Evolutionary conservation across 805 yeast species (phyloP).

Genomic region (Starmerella bombicola): DNA sequence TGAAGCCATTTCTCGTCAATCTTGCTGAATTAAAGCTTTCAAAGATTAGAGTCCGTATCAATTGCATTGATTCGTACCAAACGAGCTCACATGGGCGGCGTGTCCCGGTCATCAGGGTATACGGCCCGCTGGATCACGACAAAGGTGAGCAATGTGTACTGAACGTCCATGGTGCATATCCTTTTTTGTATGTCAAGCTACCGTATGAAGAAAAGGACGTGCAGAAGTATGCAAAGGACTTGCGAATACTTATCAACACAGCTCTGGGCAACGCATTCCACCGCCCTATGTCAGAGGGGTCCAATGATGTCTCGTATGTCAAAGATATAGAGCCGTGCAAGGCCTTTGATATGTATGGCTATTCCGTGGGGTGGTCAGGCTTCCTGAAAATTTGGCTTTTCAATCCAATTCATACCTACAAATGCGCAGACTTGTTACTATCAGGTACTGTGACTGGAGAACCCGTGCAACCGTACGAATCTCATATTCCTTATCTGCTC

Average conservation of each 20-base stretch:
- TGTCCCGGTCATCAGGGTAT: constrained; percentile 68
- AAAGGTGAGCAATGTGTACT: constrained; percentile 44
- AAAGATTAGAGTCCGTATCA: constrained; percentile 24
- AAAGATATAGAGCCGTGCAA: constrained; percentile 39
- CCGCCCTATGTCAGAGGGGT: constrained; percentile 17
- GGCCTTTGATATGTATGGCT: constrained; percentile 79
- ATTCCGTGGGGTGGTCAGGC: constrained; percentile 47
- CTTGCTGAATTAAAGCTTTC: no score
- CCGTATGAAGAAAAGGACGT: constrained; percentile 12
- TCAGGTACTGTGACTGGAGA: constrained; percentile 35
- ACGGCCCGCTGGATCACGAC: constrained; percentile 47
- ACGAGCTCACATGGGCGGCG: constrained; percentile 9
- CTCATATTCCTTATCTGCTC: constrained; percentile 63
- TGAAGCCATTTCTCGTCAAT: no score
- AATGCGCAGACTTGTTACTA: constrained; percentile 41
- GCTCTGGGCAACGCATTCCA: constrained; percentile 24
- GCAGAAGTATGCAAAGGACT: constrained; percentile 11
- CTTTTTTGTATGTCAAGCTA: constrained; percentile 54
- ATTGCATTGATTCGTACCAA: constrained; percentile 27
- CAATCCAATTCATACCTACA: constrained; percentile 46
- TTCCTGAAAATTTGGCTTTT: constrained; percentile 58
- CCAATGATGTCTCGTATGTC: constrained; percentile 20
- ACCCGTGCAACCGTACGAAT: constrained; percentile 48
- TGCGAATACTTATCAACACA: constrained; percentile 22
- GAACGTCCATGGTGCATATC: constrained; percentile 76